A percentile compares a stretch with the other conserved stretches of the same genome.
Conservation (phyloP, 1,139 yeast genomes). For the Pichia sp. region DNA sequence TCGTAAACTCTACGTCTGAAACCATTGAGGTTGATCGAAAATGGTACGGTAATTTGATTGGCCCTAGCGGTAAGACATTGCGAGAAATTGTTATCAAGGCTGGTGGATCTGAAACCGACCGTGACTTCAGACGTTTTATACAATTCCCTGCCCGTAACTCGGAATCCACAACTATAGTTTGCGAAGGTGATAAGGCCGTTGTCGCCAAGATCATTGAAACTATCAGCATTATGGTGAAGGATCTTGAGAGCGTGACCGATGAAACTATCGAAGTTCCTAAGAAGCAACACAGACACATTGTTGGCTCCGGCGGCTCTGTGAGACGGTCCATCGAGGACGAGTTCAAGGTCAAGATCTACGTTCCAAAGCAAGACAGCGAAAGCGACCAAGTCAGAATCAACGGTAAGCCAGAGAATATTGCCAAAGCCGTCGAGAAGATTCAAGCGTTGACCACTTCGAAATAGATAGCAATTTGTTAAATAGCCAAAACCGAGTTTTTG, state of each 20-base stretch:
- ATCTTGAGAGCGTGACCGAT: constrained; percentile 58
- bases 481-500: background rate
- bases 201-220: constrained; percentile 67
- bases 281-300: constrained; percentile 69
- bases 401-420: constrained; percentile 64
- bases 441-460: constrained; percentile 44
- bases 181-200: constrained; percentile 71
- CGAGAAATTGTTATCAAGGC: constrained; percentile 74
- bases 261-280: constrained; percentile 61
- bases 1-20: constrained; percentile 60
- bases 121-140: constrained; percentile 53
- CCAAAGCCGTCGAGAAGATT: constrained; percentile 51
- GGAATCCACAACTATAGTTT: constrained; percentile 56
- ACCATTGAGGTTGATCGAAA: constrained; percentile 70
- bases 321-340: constrained; percentile 73
- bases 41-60: constrained; percentile 76
- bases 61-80: constrained; percentile 73
- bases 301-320: constrained; percentile 78
- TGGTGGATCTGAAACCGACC: constrained; percentile 51
- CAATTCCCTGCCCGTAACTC: constrained; percentile 73
- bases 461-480: background rate
- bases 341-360: constrained; percentile 55
- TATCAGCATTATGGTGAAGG: constrained; percentile 60
- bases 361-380: constrained; percentile 60
- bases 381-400: constrained; percentile 44